phyloP scores from a whole-genome alignment of 345 rosid species.

The Gossypium mustelinum region DNA sequence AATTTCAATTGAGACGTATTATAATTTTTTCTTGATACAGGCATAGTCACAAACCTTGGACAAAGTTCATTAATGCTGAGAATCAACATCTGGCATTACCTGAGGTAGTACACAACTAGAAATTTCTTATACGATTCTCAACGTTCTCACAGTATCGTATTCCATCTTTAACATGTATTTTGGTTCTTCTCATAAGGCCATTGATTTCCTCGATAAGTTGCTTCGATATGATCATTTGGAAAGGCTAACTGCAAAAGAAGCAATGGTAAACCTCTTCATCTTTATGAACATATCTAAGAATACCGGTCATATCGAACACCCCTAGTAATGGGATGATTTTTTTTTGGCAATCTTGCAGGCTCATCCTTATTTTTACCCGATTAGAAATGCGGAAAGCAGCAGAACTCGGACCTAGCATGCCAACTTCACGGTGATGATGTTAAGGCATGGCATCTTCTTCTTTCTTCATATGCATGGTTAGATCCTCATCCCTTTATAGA shows the following conservation, averaged over 20 bases:
- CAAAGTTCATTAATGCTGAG: slow-evolving; percentile 77
- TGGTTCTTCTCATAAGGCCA: slow-evolving; percentile 45
- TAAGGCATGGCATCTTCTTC: slow-evolving; percentile 5
- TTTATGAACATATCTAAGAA: neutral
- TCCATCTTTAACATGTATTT: neutral
- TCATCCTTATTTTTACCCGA: slow-evolving; percentile 79
- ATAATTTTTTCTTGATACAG: slow-evolving; percentile 27
- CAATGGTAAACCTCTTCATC: slow-evolving; percentile 54
- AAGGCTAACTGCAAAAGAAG: slow-evolving; percentile 97
- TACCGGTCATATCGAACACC: no score
- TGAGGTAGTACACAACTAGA: slow-evolving; percentile 51
- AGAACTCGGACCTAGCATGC: slow-evolving; percentile 42
- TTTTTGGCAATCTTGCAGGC: slow-evolving; percentile 46
- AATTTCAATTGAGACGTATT: slow-evolving; percentile 1
- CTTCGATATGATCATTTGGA: slow-evolving; percentile 96
- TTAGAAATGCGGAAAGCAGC: slow-evolving; percentile 89
- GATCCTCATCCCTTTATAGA: slow-evolving; percentile 3
- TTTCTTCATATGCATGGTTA: slow-evolving; percentile 2
- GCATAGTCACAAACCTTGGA: slow-evolving; percentile 92
- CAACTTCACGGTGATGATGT: slow-evolving; percentile 19
- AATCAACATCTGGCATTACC: slow-evolving; percentile 90
- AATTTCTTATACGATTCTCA: neutral
- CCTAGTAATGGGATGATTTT: neutral
- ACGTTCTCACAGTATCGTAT: neutral
- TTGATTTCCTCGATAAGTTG: slow-evolving; percentile 93